Base-by-base conservation (phyloP, 148 eudicot species). In the Chenopodium berlandieri region DNA sequence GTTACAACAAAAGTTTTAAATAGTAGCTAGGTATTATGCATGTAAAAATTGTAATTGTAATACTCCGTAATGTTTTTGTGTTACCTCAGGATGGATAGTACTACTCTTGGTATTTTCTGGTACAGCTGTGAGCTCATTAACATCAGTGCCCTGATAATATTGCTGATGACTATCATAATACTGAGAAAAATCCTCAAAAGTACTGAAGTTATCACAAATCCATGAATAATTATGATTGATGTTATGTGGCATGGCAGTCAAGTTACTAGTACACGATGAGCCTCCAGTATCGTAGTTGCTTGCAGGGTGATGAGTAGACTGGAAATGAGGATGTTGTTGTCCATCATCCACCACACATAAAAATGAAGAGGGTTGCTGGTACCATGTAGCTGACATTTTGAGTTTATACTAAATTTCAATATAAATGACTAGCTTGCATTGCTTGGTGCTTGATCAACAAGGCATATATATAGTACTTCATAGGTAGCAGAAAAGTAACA, bases 321-420 rank as follows among this genome's bases (percentile, higher is more conserved):
- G 54, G 54, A 64, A 13, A 64, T 64, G 11, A 64, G 30, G 68
- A n/a, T 64, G 30, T 22, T 64, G 30, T 22, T 22, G 68, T 64
- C 20, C 68, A 64, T 64, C 68, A 64, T 64, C 68, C 20, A 8
- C 30, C 20, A 25, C 19, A 19, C 62, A 56, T 16, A 56, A 56
- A 56, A 16, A 56, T 17, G 62, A 19, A 14, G 62, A 56, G 4
- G 62, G 6, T 56, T 56, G 62, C 62, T 56, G 62, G 62, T 56
- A 56, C 62, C 62, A 64, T n/a, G 68, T n/a, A 64, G 68, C 68
- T 23, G 30, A 64, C 68, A 64, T 64, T 64, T 64, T 64, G 68
- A 64, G 27, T 9, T 64, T 64, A 64, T 64, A 23, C 13, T n/a
- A 64, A 5, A 8, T 2, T 64, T 2, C 13, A 22, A 64, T 10